Percentiles rank a stretch among this genome's conserved stretches.
These are phyloP conservation scores for Choiromyces venosus DNA, from an alignment of 495 filamentous ascomycete species.

Conservation along the genomic window DNA sequence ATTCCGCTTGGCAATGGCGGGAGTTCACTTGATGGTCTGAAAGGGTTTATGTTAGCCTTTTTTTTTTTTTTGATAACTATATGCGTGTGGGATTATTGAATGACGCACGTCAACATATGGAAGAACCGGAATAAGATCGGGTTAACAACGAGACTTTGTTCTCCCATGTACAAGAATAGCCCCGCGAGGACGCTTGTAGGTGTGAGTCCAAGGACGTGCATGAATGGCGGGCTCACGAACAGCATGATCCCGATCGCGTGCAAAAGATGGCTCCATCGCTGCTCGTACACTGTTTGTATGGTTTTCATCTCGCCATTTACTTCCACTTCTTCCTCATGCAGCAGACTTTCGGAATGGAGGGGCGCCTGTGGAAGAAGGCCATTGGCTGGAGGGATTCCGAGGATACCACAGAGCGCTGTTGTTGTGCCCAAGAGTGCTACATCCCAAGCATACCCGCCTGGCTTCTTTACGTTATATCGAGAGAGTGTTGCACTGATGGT, in stretches of 20 bases:
- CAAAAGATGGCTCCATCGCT: constrained; percentile 62
- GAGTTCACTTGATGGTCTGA: constrained; percentile 56
- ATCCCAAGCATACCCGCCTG: constrained; percentile 66
- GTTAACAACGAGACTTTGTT: constrained; percentile 64
- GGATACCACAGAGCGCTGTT: constrained; percentile 61
- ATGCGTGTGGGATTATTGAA: too few species aligned
- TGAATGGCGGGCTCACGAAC: constrained; percentile 62
- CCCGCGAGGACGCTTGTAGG: constrained; percentile 65
- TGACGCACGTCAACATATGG: constrained; percentile 53
- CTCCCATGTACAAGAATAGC: constrained; percentile 68
- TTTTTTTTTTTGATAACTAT: too few species aligned
- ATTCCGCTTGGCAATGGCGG: constrained; percentile 53
- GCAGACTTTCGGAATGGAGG: constrained; percentile 61
- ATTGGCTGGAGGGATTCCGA: constrained; percentile 65
- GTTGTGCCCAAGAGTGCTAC: constrained; percentile 63
- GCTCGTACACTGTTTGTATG: constrained; percentile 53
- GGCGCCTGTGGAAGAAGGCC: constrained; percentile 67
- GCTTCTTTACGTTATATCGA: constrained; percentile 61
- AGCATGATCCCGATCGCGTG: constrained; percentile 58
- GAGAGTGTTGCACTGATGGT: constrained; percentile 69
- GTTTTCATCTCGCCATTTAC: constrained; percentile 33
- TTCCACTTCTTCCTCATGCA: constrained; percentile 52
- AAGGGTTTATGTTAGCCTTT: constrained; percentile 10
- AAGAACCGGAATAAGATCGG: constrained; percentile 62
- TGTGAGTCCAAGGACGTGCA: constrained; percentile 63